Evolutionary conservation across 164 flowering plant genomes (phyloP).

Genomic region (Hamamelis virginiana): DNA sequence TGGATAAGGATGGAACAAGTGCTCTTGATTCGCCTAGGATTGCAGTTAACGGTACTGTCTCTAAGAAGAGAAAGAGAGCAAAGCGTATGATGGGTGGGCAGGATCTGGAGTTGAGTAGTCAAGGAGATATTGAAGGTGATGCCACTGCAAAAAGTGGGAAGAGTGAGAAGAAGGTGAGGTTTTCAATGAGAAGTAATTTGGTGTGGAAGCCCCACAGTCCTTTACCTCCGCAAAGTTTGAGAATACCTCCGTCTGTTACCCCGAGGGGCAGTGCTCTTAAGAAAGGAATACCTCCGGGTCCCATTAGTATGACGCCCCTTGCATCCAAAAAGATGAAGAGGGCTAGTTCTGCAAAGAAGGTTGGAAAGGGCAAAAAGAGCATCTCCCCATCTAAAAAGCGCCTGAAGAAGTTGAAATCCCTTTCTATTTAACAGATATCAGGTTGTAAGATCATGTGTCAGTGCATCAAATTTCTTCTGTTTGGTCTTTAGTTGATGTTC

Average conservation of each 20-base stretch:
- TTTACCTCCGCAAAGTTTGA: constrained; percentile 78
- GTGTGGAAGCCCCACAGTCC: constrained; percentile 92
- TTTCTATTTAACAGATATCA: no score
- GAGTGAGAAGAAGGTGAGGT: constrained; percentile 77
- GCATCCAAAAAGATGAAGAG: constrained; percentile 40
- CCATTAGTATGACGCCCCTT: constrained; percentile 52
- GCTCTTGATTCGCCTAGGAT: constrained; percentile 26
- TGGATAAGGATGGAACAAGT: no score
- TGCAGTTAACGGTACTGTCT: constrained; percentile 14
- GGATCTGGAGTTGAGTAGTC: no score
- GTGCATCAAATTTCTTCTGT: no score
- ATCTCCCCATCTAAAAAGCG: no score
- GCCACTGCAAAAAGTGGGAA: constrained; percentile 38
- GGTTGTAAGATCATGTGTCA: no score
- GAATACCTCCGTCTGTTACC: constrained; percentile 87
- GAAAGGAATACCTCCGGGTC: constrained; percentile 86
- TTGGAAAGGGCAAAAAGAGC: no score
- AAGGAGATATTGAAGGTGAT: constrained; percentile 28
- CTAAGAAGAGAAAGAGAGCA: no score
- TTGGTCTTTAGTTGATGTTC: no score
- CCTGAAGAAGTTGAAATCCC: no score
- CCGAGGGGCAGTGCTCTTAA: constrained; percentile 99
- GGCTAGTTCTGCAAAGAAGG: no score
- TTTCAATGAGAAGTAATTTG: constrained; percentile 80
- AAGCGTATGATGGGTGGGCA: constrained; percentile 31